A percentile compares a stretch with the other conserved stretches of the same genome.
Evolutionary conservation across 192 early-diverging fungal species (phyloP).

Genomic region (Geosiphon pyriformis): DNA sequence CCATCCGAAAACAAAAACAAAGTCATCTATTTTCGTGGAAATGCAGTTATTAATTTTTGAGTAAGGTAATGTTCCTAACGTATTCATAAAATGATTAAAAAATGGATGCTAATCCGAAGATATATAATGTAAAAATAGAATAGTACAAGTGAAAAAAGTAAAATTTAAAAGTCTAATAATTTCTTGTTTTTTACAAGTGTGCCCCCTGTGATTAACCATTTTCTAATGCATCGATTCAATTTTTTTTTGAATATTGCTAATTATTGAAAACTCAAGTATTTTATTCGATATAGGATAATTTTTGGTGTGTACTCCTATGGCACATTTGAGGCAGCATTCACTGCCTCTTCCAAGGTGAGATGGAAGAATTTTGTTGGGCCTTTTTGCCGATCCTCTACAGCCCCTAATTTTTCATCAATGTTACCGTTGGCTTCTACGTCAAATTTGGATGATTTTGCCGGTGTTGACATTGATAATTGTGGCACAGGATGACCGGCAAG

Average conservation of each 20-base stretch:
- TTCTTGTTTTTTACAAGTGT: too few relatives aligned
- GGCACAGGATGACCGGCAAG: background rate
- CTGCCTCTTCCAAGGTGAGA: constrained; percentile 12
- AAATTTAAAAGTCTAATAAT: too few relatives aligned
- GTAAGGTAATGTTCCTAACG: too few relatives aligned
- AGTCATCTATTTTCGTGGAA: too few relatives aligned
- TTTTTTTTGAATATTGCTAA: too few relatives aligned
- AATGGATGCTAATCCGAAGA: too few relatives aligned
- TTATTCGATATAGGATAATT: background rate
- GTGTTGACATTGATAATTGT: background rate
- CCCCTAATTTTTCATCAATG: background rate
- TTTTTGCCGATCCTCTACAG: background rate
- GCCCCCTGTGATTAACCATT: too few relatives aligned
- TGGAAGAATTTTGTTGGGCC: constrained; percentile 12
- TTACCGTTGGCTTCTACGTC: background rate
- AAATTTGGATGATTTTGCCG: background rate
- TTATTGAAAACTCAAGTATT: background rate
- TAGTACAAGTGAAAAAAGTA: background rate
- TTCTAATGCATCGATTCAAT: too few relatives aligned
- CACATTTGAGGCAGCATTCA: constrained; percentile 6
- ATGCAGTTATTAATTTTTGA: too few relatives aligned
- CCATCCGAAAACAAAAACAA: too few relatives aligned
- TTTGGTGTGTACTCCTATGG: too few relatives aligned
- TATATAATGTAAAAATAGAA: background rate
- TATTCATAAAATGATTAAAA: too few relatives aligned